Evolutionary conservation across 164 flowering plant species (phyloP), one percentile per base, ranked within the genome.

Genomic region (Piper betle): DNA sequence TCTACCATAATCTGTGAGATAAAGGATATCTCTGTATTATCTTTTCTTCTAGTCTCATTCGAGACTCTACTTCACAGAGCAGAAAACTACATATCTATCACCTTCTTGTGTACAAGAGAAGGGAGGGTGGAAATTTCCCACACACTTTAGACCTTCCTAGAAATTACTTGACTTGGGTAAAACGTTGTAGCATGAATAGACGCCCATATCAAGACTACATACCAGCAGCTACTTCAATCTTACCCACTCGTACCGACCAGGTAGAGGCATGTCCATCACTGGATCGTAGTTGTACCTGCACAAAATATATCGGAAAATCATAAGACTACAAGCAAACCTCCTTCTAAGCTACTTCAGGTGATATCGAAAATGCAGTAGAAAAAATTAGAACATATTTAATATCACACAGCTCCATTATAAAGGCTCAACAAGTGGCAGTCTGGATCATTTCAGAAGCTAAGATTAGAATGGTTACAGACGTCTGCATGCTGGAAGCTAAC

Each of bases 241-340:
- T 66, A 77, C 82, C 97, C 97, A 91, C 63, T 88, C 91, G 25
- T 76, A 91, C 2, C 87, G 84, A 38, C 97, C 97, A 1, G 86
- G 80, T 37, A 88, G 84, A 6, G 97, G 96, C 37, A 64, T 16
- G 41, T 86, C 94, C 53, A 68, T 84, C 70, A 71, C 76, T 0
- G 85, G 62, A 60, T 91, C 96, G 68, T 82, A 91, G 80, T 91
- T 91, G 73, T 91, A 91, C 87, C 97, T 91, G 82, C 76, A 75
- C 43, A 46, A 46, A 46, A 10, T 46, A 12, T 10, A 15, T 10
- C 33, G 50, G 15, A 9, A 46, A 46, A 6, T 15, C 15, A 10
- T 46, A 25, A 25, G 3, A 46, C 10, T 2, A 12, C 3, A 46
- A 1, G 15, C 50, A 46, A 46, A 10, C 3, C 15, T 15, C 50